These are phyloP conservation scores for Decorospora gaudefroyi DNA, from an alignment of 2,329 filamentous ascomycete genomes.

Conservation along the genomic window DNA sequence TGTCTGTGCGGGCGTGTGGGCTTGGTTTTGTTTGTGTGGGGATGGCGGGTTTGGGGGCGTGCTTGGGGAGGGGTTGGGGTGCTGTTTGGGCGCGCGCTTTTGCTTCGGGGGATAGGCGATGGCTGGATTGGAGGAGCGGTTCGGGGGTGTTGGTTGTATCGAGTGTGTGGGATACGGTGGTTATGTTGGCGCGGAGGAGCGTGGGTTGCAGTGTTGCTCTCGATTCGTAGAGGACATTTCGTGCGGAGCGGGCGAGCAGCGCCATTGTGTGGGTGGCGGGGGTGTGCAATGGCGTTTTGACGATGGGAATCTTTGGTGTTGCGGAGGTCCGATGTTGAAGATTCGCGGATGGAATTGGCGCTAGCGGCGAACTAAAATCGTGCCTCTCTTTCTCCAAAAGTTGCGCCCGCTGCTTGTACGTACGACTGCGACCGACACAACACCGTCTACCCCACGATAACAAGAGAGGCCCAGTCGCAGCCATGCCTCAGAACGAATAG, in stretches of 20 bases:
- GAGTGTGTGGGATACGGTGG: conserved; percentile 49
- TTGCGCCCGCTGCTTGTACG: conserved; percentile 15
- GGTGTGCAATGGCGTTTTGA: conserved; percentile 23
- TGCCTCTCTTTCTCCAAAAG: too few species aligned
- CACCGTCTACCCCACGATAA: conserved; percentile 9
- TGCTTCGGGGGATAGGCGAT: conserved; percentile 35
- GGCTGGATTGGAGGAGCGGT: conserved; percentile 57
- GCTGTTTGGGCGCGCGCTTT: conserved; percentile 28
- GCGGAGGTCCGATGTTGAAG: conserved; percentile 25
- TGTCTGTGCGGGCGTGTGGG: conserved; percentile 30
- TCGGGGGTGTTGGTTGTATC: conserved; percentile 45
- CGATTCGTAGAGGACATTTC: conserved; percentile 67
- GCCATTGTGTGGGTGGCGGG: conserved; percentile 29
- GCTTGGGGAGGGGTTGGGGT: conserved; percentile 21
- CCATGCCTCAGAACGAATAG: conserved; percentile 80
- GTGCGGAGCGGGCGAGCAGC: conserved; percentile 59
- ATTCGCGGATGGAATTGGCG: conserved; percentile 22
- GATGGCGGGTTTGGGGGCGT: conserved; percentile 18
- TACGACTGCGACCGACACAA: conserved; percentile 14
- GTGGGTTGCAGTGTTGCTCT: conserved; percentile 57
- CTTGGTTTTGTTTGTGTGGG: conserved; percentile 23
- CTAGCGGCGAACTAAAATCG: conserved; percentile 25
- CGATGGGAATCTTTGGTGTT: conserved; percentile 14
- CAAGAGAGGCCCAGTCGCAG: conserved; percentile 16
- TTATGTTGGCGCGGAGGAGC: conserved; percentile 56